A percentile compares a stretch with the other conserved stretches of the same genome.
These are phyloP conservation scores for Hibiscus trionum DNA, from an alignment of 345 rosid genomes.

Conservation along the genomic window DNA sequence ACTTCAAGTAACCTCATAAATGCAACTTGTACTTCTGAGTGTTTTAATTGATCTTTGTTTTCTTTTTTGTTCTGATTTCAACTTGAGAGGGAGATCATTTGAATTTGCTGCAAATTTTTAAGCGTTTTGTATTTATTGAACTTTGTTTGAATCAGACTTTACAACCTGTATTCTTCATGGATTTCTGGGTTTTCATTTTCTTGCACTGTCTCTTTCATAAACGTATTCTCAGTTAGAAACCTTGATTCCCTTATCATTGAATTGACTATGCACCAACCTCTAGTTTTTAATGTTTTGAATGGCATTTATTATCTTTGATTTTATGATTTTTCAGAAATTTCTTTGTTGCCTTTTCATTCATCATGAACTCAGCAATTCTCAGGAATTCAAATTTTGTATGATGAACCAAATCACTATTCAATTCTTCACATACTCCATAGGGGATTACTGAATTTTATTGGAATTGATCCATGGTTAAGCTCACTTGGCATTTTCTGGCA, in stretches of 20 bases:
- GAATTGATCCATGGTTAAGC: not conserved
- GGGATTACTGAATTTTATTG: no score
- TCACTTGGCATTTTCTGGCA: slow-evolving; percentile 2
- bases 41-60: not conserved
- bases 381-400: slow-evolving; percentile 30
- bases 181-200: slow-evolving; percentile 11
- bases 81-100: not conserved
- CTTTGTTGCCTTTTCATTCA: slow-evolving; percentile 32
- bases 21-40: not conserved
- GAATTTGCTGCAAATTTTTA: not conserved
- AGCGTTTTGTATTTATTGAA: slow-evolving; percentile 14
- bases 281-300: slow-evolving; percentile 6
- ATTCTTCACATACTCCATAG: no score
- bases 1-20: not conserved
- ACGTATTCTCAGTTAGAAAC: slow-evolving; percentile 27
- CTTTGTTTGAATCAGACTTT: slow-evolving; percentile 38
- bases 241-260: slow-evolving; percentile 29
- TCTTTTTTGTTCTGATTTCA: not conserved
- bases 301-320: slow-evolving; percentile 30
- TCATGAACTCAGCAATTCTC: slow-evolving; percentile 40
- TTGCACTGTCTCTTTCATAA: slow-evolving; percentile 35
- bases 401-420: no score
- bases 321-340: slow-evolving; percentile 43
- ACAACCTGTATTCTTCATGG: slow-evolving; percentile 15
- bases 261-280: slow-evolving; percentile 24